Conservation (phyloP, 352 stramenopile species). For the Phytopythium chamaehyphon region DNA sequence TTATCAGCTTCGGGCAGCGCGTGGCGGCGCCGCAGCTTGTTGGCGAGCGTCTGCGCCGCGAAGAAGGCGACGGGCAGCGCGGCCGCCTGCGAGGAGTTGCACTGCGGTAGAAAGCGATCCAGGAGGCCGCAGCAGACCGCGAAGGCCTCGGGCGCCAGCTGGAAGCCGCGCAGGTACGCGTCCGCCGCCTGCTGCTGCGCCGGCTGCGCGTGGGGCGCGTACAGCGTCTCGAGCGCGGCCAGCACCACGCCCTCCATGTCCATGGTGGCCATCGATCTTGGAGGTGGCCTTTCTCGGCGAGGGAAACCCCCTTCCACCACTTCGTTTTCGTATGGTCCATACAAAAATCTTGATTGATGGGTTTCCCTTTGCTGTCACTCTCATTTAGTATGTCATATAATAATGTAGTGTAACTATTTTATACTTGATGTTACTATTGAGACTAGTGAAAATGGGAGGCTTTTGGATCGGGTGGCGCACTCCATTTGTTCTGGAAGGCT, state of each 20-base stretch:
- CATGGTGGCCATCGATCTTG: no score
- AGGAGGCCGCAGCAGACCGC: slow-evolving; percentile 57
- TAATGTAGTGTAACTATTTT: no score
- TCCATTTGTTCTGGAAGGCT: background rate
- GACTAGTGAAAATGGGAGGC: no score
- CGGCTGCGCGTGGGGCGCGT: slow-evolving; percentile 45
- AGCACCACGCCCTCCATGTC: slow-evolving; percentile 36
- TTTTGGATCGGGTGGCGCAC: slow-evolving; percentile 1
- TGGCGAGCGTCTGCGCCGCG: slow-evolving; percentile 77
- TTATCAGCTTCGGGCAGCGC: slow-evolving; percentile 20
- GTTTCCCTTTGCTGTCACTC: no score
- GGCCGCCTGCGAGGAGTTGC: slow-evolving; percentile 12
- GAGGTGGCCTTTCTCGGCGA: background rate
- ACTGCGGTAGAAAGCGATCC: slow-evolving; percentile 45
- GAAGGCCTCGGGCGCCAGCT: slow-evolving; percentile 77
- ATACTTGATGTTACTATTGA: no score
- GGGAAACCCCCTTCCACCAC: no score
- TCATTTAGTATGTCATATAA: no score
- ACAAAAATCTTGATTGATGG: no score
- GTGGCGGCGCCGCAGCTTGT: slow-evolving; percentile 65
- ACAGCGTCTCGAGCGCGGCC: slow-evolving; percentile 52
- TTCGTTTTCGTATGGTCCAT: background rate
- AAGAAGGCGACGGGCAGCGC: slow-evolving; percentile 67
- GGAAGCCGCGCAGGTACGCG: slow-evolving; percentile 73
- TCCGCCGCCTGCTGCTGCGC: slow-evolving; percentile 63